A percentile compares a stretch with the other conserved stretches of the same genome.
Conservation (phyloP, 495 filamentous ascomycete species). For the Hyaloscypha variabilis region DNA sequence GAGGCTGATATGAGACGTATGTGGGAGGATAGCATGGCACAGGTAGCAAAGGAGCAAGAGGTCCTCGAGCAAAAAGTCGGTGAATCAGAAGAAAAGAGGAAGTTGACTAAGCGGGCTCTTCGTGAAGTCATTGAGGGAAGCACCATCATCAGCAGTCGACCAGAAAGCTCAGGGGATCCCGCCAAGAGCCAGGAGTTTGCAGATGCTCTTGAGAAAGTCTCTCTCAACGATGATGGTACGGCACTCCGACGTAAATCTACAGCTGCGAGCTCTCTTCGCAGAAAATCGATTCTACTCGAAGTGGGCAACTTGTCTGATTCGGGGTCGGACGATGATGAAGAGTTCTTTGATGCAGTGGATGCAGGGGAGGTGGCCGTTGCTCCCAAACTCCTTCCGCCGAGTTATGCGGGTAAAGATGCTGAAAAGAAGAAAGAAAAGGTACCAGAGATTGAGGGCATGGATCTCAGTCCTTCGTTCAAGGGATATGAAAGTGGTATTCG, state of each 20-base stretch:
- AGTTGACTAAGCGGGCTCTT: constrained; percentile 84
- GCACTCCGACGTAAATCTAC: constrained; percentile 46
- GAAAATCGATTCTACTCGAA: constrained; percentile 61
- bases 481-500: constrained; percentile 90
- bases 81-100: constrained; percentile 88
- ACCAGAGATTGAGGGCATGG: constrained; percentile 48
- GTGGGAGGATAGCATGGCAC: constrained; percentile 99
- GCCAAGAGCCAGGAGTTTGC: constrained; percentile 29
- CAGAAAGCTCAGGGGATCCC: constrained; percentile 36
- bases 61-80: constrained; percentile 83
- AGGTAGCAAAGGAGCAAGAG: constrained; percentile 91
- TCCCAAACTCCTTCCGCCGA: constrained; percentile 49
- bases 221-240: constrained; percentile 27
- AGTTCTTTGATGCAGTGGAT: constrained; percentile 97
- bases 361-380: constrained; percentile 85
- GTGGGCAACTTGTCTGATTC: constrained; percentile 72
- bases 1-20: constrained; percentile 86
- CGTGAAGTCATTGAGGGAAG: constrained; percentile 79
- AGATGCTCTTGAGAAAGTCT: constrained; percentile 38
- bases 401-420: constrained; percentile 17
- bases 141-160: constrained; percentile 46
- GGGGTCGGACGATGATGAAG: constrained; percentile 82
- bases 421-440: constrained; percentile 41
- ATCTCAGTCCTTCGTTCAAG: constrained; percentile 76
- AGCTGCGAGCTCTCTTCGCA: constrained; percentile 43